Percentiles rank a stretch among this genome's conserved stretches.
Evolutionary conservation across 768 basidiomycete species (phyloP).

Genomic region (Ramaria sp.): DNA sequence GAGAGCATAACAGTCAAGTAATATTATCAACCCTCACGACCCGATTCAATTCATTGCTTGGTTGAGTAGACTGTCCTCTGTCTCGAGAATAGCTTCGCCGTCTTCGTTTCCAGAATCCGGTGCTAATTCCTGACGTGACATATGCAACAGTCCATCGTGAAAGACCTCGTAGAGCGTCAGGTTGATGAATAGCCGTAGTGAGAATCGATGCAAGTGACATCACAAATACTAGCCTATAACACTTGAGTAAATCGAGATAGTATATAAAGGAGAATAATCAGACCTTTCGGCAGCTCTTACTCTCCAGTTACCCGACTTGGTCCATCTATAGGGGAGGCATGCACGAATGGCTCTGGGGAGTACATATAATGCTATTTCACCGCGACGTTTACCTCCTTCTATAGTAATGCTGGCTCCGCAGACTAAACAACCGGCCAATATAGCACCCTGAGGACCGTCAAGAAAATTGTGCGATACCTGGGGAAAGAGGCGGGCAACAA

Average conservation of each 20-base stretch:
- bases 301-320: conserved; percentile 31
- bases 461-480: conserved; percentile 65
- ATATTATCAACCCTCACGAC: conserved; percentile 7
- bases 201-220: conserved; percentile 56
- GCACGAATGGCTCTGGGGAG: conserved; percentile 59
- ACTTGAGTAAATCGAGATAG: background rate
- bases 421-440: conserved; percentile 52
- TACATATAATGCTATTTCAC: conserved; percentile 75
- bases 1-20: conserved; percentile 38
- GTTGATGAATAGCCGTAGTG: conserved; percentile 49
- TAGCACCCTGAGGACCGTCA: conserved; percentile 66
- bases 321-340: conserved; percentile 44
- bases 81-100: background rate
- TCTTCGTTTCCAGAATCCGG: conserved; percentile 36
- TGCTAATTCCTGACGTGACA: conserved; percentile 48
- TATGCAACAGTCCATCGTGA: conserved; percentile 64
- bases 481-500: conserved; percentile 53
- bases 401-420: conserved; percentile 75
- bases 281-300: conserved; percentile 44
- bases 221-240: conserved; percentile 42
- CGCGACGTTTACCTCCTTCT: conserved; percentile 57
- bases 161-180: conserved; percentile 58
- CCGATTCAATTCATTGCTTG: background rate
- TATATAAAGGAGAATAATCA: background rate
- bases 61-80: background rate